These are phyloP conservation scores for Pelagophyceae sp. DNA, from an alignment of 352 stramenopile species.

Conservation along the genomic window DNA sequence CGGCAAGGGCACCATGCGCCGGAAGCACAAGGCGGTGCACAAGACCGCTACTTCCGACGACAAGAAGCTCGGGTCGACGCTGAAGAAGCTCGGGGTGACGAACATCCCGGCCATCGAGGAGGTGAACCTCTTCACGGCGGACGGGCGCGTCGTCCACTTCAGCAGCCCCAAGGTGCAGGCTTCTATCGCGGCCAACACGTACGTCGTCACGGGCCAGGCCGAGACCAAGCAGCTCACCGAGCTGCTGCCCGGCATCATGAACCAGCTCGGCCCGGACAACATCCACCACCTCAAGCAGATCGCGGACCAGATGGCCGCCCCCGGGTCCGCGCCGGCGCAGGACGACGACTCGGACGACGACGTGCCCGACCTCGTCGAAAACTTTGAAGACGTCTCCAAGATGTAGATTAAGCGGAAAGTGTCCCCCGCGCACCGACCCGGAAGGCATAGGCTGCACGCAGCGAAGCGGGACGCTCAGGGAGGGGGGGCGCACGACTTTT, in stretches of 20 bases:
- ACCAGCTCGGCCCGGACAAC: slow-evolving; percentile 94
- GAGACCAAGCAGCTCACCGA: slow-evolving; percentile 94
- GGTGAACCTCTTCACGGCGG: slow-evolving; percentile 98
- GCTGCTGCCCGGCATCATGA: slow-evolving; percentile 93
- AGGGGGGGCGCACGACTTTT: too few relatives aligned
- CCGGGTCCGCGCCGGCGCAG: slow-evolving; percentile 56
- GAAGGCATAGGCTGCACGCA: too few relatives aligned
- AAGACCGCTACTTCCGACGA: slow-evolving; percentile 85
- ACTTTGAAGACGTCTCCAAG: slow-evolving; percentile 92
- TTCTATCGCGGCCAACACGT: slow-evolving; percentile 94
- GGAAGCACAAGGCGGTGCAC: slow-evolving; percentile 84
- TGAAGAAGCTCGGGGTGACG: slow-evolving; percentile 96
- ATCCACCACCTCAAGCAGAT: slow-evolving; percentile 87
- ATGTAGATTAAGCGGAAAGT: too few relatives aligned
- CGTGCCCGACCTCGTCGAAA: slow-evolving; percentile 94
- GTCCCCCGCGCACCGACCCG: too few relatives aligned
- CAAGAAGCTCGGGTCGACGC: slow-evolving; percentile 88
- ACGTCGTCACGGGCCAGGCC: slow-evolving; percentile 84
- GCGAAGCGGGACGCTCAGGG: too few relatives aligned
- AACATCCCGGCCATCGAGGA: slow-evolving; percentile 97
- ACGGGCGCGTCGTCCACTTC: slow-evolving; percentile 98
- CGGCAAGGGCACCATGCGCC: slow-evolving; percentile 85
- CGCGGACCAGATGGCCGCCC: slow-evolving; percentile 48
- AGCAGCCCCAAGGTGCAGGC: slow-evolving; percentile 93
- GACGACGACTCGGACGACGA: slow-evolving; percentile 87